Evolutionary conservation across 768 basidiomycete species (phyloP), one percentile per base, ranked within the genome.

Genomic region (Phaffia australis): DNA sequence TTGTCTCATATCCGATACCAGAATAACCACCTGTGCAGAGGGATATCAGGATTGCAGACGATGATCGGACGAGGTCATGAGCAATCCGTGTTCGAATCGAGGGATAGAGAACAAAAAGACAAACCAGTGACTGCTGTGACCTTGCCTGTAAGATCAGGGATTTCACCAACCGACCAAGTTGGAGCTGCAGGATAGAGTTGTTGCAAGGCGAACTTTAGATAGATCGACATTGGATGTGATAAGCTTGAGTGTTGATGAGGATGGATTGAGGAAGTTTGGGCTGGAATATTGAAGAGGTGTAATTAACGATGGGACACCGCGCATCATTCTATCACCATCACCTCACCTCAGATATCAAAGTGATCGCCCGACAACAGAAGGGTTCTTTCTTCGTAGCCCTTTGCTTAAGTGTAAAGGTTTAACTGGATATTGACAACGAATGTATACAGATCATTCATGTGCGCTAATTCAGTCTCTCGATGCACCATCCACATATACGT

Each of bases 71-170:
- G 51, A 49, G 14, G 3, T 30, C 27, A 62, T 29, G 61, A 62
- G 19, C 27, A 50, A 19, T 42, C 4, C 35, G 35, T 42, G 18
- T 51, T 29, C 35, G 46, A 49, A 60, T n/a, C 3, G 3, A 25
- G n/a, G n/a, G n/a, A n/a, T n/a, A 42, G 11, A 42, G 6, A 11
- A 42, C 35, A 42, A 42, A 42, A 42, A 42, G 11, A 42, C 35
- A 11, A 42, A 42, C 35, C 35, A 11, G 35, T 42, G 35, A 42
- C 35, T 42, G 35, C 35, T 42, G 49, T 25, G 1, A 61, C 46
- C 60, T 61, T 61, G 7, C 60, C 60, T 8, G 60, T 49, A 11
- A 61, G 60, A 25, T 61, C 47, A 29, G 60, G 60, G 18, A 61
- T 61, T 14, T 61, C 49, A 9, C 50, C 60, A 51, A 61, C 46